Conservation (phyloP, 2,329 filamentous ascomycete genomes). For the Monilinia vaccinii-corymbosi region DNA sequence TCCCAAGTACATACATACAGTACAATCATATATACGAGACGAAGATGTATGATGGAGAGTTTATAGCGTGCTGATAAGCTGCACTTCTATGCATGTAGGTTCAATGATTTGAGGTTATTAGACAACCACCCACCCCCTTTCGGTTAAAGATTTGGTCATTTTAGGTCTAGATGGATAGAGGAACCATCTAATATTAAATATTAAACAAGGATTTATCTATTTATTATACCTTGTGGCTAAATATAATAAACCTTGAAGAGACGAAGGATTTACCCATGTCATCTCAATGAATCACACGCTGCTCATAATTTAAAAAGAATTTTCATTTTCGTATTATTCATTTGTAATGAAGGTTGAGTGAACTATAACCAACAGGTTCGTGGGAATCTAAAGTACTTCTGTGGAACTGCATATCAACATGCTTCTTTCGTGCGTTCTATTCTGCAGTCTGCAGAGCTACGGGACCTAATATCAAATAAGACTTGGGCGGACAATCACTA, state of each 20-base stretch:
- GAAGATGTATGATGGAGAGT: not conserved
- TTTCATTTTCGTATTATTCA: conserved; percentile 6
- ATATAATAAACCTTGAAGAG: not conserved
- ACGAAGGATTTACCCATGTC: too few species aligned
- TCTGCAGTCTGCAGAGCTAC: not conserved
- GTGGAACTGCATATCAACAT: conserved; percentile 1
- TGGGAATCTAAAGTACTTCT: not conserved
- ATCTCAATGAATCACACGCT: conserved; percentile 4
- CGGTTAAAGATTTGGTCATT: not conserved
- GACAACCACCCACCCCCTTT: not conserved
- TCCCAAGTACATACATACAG: too few species aligned
- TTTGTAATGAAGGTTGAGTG: not conserved
- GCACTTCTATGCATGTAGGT: conserved; percentile 8
- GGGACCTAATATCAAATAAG: not conserved
- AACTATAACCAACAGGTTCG: not conserved
- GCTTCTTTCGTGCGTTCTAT: not conserved
- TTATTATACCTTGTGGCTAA: not conserved
- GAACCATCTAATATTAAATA: not conserved
- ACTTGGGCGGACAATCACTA: not conserved
- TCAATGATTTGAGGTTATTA: too few species aligned
- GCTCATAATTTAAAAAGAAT: conserved; percentile 1
- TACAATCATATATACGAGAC: not conserved
- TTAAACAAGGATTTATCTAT: not conserved
- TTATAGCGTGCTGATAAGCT: not conserved
- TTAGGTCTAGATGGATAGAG: not conserved